A percentile compares a stretch with the other conserved stretches of the same genome.
Conservation (phyloP, 2,329 filamentous ascomycete species). For the Fusarium heterosporum region DNA sequence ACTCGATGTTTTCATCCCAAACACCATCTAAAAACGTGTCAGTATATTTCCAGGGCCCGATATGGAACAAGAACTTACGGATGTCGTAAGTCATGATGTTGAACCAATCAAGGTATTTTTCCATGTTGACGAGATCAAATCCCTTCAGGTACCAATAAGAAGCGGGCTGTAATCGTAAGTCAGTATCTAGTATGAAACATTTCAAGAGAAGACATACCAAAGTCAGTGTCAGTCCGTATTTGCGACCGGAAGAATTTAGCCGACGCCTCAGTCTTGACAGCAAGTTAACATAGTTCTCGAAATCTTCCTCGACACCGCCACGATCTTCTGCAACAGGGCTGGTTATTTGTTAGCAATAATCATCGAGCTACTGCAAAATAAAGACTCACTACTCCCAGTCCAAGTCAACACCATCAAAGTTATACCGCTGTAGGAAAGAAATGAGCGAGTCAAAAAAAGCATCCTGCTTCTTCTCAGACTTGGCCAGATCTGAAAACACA, state of each 20-base stretch:
- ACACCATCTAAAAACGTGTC: not conserved
- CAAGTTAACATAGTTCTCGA: not conserved
- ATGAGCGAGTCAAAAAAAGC: not conserved
- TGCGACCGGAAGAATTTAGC: rapidly evolving
- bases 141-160: constrained; percentile 49
- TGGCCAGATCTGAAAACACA: rapidly evolving
- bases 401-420: not conserved
- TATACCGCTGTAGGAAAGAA: rapidly evolving
- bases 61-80: not conserved
- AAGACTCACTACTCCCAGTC: constrained; percentile 16
- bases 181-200: too few species aligned
- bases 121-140: constrained; percentile 40
- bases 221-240: not conserved
- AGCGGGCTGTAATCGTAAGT: too few species aligned
- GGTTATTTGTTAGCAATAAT: too few species aligned
- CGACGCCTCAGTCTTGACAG: not conserved
- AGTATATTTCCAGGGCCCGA: not conserved
- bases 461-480: not conserved
- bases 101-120: constrained; percentile 50
- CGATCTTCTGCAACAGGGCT: not conserved
- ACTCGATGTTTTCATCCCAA: not conserved
- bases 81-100: constrained; percentile 60
- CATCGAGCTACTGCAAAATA: too few species aligned
- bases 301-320: not conserved
- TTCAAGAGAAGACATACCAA: not conserved